Conservation (phyloP, 495 filamentous ascomycete species). For the Pyrenula aspistea region DNA sequence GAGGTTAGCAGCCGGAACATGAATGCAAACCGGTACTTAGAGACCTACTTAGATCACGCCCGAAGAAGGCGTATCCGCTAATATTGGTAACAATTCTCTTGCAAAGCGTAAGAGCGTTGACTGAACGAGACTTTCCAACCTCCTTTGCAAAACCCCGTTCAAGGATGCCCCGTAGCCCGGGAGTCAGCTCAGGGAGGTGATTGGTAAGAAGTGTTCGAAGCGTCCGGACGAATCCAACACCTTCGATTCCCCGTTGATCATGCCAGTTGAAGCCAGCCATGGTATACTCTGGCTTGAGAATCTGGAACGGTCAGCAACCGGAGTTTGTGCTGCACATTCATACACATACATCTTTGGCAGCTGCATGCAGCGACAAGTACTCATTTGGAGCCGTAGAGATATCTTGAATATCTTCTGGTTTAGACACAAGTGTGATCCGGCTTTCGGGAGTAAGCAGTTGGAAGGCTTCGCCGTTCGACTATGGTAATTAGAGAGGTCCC, state of each 20-base stretch:
- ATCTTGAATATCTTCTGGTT: slow-evolving; percentile 14
- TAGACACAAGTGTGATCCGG: slow-evolving; percentile 13
- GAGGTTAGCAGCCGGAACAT: neutral
- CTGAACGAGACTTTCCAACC: no score
- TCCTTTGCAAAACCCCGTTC: no score
- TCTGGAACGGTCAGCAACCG: slow-evolving; percentile 3
- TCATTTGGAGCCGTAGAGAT: slow-evolving; percentile 11
- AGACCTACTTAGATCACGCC: slow-evolving; percentile 4
- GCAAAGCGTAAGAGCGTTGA: no score
- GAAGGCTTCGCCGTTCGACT: slow-evolving; percentile 13
- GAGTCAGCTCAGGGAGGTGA: slow-evolving; percentile 11
- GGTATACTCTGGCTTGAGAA: slow-evolving; percentile 15
- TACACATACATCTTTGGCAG: slow-evolving; percentile 10
- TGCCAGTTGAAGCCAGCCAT: slow-evolving; percentile 18
- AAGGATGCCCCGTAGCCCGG: slow-evolving; percentile 1
- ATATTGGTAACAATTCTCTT: slow-evolving; percentile 3
- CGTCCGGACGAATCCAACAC: slow-evolving; percentile 14
- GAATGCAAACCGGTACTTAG: neutral
- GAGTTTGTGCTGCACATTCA: neutral
- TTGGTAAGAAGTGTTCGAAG: slow-evolving; percentile 14
- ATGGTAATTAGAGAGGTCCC: neutral
- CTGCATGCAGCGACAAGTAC: slow-evolving; percentile 17
- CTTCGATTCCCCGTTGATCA: slow-evolving; percentile 12
- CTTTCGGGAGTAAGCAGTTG: slow-evolving; percentile 10
- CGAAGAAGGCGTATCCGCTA: slow-evolving; percentile 6